Percentiles rank a stretch among this genome's conserved stretches.
phyloP scores from a whole-genome alignment of 805 yeast genomes.

The Candida vartiovaarae region DNA sequence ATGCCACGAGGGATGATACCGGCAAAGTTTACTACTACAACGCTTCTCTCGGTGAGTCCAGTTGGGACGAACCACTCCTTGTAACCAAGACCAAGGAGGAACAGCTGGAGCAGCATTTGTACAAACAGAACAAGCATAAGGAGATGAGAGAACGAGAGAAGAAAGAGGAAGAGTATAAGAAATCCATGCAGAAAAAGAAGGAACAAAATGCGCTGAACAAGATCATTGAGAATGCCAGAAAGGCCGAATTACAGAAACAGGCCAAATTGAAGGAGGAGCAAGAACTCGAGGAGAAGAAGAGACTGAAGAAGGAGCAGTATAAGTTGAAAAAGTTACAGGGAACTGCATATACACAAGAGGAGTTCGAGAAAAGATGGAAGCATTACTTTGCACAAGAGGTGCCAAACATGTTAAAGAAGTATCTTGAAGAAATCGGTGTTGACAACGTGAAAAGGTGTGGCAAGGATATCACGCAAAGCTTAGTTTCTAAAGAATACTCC shows the following conservation, averaged over 20 bases:
- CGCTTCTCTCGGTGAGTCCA: conserved; percentile 33
- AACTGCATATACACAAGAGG: conserved; percentile 6
- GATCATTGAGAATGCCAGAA: conserved; percentile 34
- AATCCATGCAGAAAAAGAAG: conserved; percentile 19
- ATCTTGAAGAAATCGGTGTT: conserved; percentile 59
- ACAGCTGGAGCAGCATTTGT: conserved; percentile 21
- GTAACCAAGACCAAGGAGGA: background rate
- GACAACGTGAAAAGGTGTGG: conserved; percentile 74
- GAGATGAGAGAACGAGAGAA: conserved; percentile 17
- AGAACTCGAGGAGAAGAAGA: conserved; percentile 1
- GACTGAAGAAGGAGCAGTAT: conserved; percentile 29
- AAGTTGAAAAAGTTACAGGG: conserved; percentile 21
- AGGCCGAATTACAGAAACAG: conserved; percentile 22
- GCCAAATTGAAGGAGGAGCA: conserved; percentile 18
- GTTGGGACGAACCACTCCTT: conserved; percentile 52
- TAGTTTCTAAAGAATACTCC: conserved; percentile 62
- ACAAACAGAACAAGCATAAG: conserved; percentile 20
- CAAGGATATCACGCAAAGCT: conserved; percentile 60
- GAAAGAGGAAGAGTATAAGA: conserved; percentile 21
- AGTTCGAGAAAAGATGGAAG: conserved; percentile 29
- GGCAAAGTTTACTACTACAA: conserved; percentile 45
- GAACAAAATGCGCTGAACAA: conserved; percentile 24
- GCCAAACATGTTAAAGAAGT: conserved; percentile 69
- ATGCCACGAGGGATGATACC: conserved; percentile 41
- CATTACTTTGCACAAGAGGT: conserved; percentile 60